phyloP scores from a whole-genome alignment of 2,329 filamentous ascomycete species.

The Colletotrichum camelliae region DNA sequence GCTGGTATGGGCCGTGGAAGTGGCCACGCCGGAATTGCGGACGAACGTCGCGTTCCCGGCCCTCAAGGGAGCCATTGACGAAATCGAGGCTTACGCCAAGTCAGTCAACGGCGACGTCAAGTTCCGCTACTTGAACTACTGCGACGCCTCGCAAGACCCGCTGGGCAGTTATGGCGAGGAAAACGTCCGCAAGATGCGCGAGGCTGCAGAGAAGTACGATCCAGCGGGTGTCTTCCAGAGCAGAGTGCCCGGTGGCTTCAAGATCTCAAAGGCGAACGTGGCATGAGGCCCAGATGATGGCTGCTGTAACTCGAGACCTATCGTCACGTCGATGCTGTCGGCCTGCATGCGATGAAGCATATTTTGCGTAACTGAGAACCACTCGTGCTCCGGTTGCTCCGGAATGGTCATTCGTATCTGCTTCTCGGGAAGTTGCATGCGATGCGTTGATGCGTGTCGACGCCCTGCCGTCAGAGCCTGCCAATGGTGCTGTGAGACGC shows the following conservation, averaged over 20 bases:
- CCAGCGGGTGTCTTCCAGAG: not conserved
- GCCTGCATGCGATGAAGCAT: not conserved
- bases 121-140: constrained; percentile 18
- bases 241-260: not conserved
- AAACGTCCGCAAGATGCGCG: constrained; percentile 25
- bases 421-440: not conserved
- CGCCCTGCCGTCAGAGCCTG: not conserved
- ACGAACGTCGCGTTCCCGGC: not conserved
- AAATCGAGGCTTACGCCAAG: not conserved
- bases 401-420: not conserved
- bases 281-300: not conserved
- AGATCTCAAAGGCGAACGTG: not conserved
- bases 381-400: not conserved
- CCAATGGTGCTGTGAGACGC: not conserved
- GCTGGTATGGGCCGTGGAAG: not conserved
- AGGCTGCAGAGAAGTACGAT: constrained; percentile 21
- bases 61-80: not conserved
- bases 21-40: not conserved
- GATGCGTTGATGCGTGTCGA: not conserved
- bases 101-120: not conserved
- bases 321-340: not conserved
- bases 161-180: constrained; percentile 26
- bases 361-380: not conserved
- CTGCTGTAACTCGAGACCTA: not conserved
- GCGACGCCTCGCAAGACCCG: constrained; percentile 24